Base-by-base conservation (phyloP, 2,329 filamentous ascomycete genomes). In the Westerdykella ornata region DNA sequence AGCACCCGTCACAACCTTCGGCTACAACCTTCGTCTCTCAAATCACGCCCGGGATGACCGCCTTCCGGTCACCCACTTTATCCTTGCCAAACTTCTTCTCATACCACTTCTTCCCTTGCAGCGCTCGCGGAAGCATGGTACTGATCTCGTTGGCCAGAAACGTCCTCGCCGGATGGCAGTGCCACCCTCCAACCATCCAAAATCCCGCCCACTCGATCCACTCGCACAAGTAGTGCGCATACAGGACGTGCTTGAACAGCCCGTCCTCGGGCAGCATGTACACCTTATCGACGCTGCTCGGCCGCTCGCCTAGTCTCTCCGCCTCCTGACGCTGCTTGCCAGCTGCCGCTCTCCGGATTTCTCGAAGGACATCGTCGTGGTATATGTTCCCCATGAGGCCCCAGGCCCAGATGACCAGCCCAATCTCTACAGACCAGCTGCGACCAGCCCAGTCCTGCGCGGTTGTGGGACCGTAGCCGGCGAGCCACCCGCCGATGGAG, bases 121-220 rank as follows among this genome's bases (percentile, higher is more conserved):
- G 70, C 13, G 92, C 89, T 56, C 92, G 75, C 9, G 92, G 90
- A 47, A 94, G 64, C 90, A 97, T 98, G 7, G 85, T 82, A n/a
- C 81, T 69, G 38, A 98, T 69, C 68, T 95, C 88, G 62, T 96
- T 97, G 36, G 94, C 49, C 34, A 95, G 57, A 60, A 97, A 97
- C 38, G 77, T 77, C 56, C 88, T 73, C 17, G 88, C 90, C 0
- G 92, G 90, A 36, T 79, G 70, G 59, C 82, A 87, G 4, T 69
- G 67, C 68, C 72, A 77, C 0, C 76, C 75, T 1, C 82, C 77
- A 52, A 85, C 77, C 64, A 95, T 77, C 72, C 83, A 88, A 65
- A 88, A 98, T 0, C 92, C 92, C 3, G 77, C 66, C 92, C 92
- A 98, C 73, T 98, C 92, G 39, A 95, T 64, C 92, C 92, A 98